A percentile compares a stretch with the other conserved stretches of the same genome.
Evolutionary conservation across 371 early-diverging fungal genomes (phyloP).

Genomic region (Phascolomyces articulosus): DNA sequence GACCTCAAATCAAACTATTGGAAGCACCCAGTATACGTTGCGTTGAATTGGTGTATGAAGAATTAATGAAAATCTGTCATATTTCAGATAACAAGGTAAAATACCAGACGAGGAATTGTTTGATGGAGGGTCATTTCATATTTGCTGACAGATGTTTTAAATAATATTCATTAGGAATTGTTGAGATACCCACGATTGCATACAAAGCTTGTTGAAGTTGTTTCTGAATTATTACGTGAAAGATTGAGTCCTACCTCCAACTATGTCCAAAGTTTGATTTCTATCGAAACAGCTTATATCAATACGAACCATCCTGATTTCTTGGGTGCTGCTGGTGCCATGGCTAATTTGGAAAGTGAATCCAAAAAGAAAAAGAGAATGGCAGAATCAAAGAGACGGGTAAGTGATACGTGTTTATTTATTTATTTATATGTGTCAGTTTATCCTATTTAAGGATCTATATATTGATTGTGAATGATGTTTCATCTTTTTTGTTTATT

Average conservation of each 20-base stretch:
- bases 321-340: constrained; percentile 83
- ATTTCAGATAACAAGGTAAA: constrained; percentile 74
- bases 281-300: constrained; percentile 91
- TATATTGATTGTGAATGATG: too few relatives aligned
- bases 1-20: constrained; percentile 79
- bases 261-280: constrained; percentile 85
- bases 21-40: constrained; percentile 85
- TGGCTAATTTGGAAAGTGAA: constrained; percentile 61
- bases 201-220: constrained; percentile 79
- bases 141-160: background rate
- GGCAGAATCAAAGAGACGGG: constrained; percentile 15
- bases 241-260: constrained; percentile 74
- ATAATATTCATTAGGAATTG: constrained; percentile 59
- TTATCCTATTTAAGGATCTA: too few relatives aligned
- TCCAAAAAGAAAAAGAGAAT: constrained; percentile 55
- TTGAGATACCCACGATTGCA: constrained; percentile 85
- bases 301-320: constrained; percentile 96
- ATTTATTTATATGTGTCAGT: background rate
- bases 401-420: background rate
- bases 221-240: constrained; percentile 83
- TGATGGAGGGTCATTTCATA: background rate
- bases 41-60: constrained; percentile 88
- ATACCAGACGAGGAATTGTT: background rate
- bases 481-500: background rate
- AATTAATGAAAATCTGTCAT: constrained; percentile 87